Conservation (phyloP, 768 basidiomycete species). For the Amanita subjunquillea region DNA sequence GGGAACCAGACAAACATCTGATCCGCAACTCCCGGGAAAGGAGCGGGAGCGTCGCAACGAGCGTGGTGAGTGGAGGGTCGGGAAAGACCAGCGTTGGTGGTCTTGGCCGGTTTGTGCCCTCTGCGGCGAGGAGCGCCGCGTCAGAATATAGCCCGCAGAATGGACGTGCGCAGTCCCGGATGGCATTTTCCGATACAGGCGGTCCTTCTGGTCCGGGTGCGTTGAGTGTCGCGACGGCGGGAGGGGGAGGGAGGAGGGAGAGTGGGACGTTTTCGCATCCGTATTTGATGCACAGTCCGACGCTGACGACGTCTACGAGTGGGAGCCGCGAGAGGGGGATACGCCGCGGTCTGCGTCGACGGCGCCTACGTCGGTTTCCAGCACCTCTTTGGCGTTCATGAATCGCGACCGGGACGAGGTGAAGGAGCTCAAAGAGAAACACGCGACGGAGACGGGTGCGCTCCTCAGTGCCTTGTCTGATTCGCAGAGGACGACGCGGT, state of each 20-base stretch:
- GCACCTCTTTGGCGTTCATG: constrained; percentile 23
- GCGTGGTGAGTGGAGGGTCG: constrained; percentile 3
- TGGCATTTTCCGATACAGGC: constrained; percentile 41
- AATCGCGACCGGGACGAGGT: constrained; percentile 35
- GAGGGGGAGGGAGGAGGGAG: not conserved
- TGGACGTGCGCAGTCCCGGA: constrained; percentile 34
- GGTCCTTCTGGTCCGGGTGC: constrained; percentile 3
- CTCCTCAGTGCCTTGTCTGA: constrained; percentile 65
- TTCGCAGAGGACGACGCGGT: constrained; percentile 54
- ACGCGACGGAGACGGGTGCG: constrained; percentile 60
- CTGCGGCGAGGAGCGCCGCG: constrained; percentile 18
- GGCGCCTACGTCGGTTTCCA: constrained; percentile 58
- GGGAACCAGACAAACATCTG: constrained; percentile 1
- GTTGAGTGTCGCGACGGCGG: not conserved
- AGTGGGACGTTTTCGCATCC: constrained; percentile 7
- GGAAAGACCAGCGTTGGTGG: constrained; percentile 9
- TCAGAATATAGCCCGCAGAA: constrained; percentile 23
- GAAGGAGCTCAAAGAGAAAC: constrained; percentile 53
- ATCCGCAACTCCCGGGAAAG: constrained; percentile 9
- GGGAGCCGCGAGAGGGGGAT: constrained; percentile 24
- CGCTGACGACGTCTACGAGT: constrained; percentile 39
- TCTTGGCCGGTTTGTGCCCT: constrained; percentile 21
- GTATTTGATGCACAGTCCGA: constrained; percentile 46
- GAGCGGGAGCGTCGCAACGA: constrained; percentile 14
- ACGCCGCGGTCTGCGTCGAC: constrained; percentile 51